Evolutionary conservation across 352 stramenopile genomes (phyloP), one percentile per base, ranked within the genome.

Genomic region (Phytophthora macrochlamydospora): DNA sequence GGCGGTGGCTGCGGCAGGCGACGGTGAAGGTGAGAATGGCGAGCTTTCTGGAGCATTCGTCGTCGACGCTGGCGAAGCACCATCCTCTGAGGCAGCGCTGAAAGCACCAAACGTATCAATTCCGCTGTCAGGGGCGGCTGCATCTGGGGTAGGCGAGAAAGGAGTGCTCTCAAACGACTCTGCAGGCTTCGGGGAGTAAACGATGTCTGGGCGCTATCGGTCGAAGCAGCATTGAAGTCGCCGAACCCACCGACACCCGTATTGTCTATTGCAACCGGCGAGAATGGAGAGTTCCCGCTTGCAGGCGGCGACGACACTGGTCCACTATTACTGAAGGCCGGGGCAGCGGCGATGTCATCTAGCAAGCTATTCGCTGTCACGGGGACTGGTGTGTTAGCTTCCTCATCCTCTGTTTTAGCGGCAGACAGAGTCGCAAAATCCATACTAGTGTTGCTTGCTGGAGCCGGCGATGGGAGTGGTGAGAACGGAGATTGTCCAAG

Each of bases 241-340:
- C 59, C 58, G 62, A 82, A 79, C 18, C 48, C 40, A 51, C 61
- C 49, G 1, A 73, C 62, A 56, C 59, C 50, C 33, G 50, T 67
- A 28, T 30, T 62, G 29, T 69, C 55, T 6, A 40, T 44, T 45
- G 58, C 62, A 7, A 65, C 35, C 3, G 55, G 55, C 0, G 65
- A 73, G 51, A 75, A 72, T 29, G 70, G 65, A 12, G 62, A 78
- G 40, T 65, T 66, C 44, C 49, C 57, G 24, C 53, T 64, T 24
- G 18, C 18, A 24, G 18, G 18, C 18, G 18, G 18, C 18, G 18
- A 24, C 18, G 18, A 24, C 18, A 24, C 18, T n/a, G 4, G 4
- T 43, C 32, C 30, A 31, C 13, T 61, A 35, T 65, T 50, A 8
- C 18, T 61, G 14, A 51, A 67, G 33, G 56, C 1, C 31, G 58